Evolutionary conservation across 2,329 filamentous ascomycete genomes (phyloP).

Genomic region (Nemania abortiva): DNA sequence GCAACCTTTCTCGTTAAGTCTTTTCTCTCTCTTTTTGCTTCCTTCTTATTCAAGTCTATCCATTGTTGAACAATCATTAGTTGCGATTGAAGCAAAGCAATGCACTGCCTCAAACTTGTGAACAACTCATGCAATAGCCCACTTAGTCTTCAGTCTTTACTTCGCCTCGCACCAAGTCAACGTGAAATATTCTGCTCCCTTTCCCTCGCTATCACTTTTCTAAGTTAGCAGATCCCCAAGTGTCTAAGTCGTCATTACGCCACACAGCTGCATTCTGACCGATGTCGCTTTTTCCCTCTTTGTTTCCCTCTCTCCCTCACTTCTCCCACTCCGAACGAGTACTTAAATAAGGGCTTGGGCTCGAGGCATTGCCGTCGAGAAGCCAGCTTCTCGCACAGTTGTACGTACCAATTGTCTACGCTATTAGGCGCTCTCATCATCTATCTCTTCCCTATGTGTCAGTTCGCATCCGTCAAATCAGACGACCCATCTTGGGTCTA

Average conservation of each 20-base stretch:
- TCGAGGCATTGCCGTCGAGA: constrained; percentile 6
- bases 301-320: background rate
- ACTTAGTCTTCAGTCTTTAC: constrained; percentile 15
- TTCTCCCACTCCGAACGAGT: background rate
- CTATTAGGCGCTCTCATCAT: constrained; percentile 11
- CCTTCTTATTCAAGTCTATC: constrained; percentile 10
- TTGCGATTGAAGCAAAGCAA: background rate
- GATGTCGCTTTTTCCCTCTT: constrained; percentile 14
- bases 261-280: constrained; percentile 23
- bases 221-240: background rate
- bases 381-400: constrained; percentile 10
- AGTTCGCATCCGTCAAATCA: constrained; percentile 12
- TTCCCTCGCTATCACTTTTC: background rate
- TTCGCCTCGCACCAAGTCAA: constrained; percentile 8
- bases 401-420: constrained; percentile 16
- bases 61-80: constrained; percentile 8
- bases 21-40: constrained; percentile 1
- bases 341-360: background rate
- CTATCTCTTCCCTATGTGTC: constrained; percentile 6
- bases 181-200: background rate
- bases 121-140: constrained; percentile 28
- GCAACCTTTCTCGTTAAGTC: background rate
- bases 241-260: constrained; percentile 10
- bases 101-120: constrained; percentile 23
- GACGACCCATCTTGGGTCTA: constrained; percentile 9